Conservation (phyloP, 495 filamentous ascomycete genomes). For the Penicillium diatomitis region DNA sequence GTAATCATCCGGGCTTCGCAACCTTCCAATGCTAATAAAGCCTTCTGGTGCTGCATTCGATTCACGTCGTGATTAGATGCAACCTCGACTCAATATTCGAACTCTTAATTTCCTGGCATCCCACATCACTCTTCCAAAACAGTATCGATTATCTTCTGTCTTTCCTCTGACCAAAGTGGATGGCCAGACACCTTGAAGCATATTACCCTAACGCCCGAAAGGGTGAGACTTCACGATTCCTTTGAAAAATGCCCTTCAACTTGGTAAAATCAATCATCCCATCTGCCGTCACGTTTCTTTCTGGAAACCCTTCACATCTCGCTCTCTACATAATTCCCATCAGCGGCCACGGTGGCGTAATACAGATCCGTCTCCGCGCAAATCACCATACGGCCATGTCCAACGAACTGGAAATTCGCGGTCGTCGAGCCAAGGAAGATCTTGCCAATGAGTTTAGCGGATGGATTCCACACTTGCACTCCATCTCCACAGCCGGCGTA, state of each 20-base stretch:
- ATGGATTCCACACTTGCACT: slow-evolving; percentile 33
- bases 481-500: slow-evolving; percentile 39
- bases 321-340: slow-evolving; percentile 24
- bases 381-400: slow-evolving; percentile 43
- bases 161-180: background rate
- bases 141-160: background rate
- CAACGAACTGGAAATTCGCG: slow-evolving; percentile 51
- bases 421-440: slow-evolving; percentile 32
- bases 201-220: no score
- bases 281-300: no score
- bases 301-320: slow-evolving; percentile 7
- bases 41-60: no score
- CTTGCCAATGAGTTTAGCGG: slow-evolving; percentile 38
- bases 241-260: no score
- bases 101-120: background rate
- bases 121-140: background rate
- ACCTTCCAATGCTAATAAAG: no score
- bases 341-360: slow-evolving; percentile 37
- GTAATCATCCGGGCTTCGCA: no score
- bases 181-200: no score
- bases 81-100: no score
- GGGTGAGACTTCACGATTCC: no score
- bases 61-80: no score
- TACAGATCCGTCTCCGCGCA: slow-evolving; percentile 40
- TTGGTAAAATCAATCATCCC: no score